Evolutionary conservation across 2,329 filamentous ascomycete species (phyloP).

Genomic region (Pseudopithomyces maydicus): DNA sequence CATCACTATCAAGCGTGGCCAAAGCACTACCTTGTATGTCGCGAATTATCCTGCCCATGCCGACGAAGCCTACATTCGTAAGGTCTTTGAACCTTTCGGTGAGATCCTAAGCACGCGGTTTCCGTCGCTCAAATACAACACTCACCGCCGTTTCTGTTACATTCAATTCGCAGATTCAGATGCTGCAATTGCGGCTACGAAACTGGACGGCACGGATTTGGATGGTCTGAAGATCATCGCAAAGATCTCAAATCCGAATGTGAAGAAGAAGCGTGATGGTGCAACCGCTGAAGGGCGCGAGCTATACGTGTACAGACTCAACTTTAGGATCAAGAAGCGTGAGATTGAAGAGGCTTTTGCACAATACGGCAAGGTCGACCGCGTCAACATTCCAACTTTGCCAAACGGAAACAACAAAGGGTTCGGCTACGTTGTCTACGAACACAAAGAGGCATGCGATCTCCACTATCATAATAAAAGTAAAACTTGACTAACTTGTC

Average conservation of each 20-base stretch:
- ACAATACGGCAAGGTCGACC: slow-evolving; percentile 76
- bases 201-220: slow-evolving; percentile 72
- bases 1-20: slow-evolving; percentile 75
- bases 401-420: slow-evolving; percentile 74
- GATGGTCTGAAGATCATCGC: slow-evolving; percentile 71
- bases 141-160: slow-evolving; percentile 92
- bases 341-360: slow-evolving; percentile 74
- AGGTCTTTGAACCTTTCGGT: slow-evolving; percentile 72
- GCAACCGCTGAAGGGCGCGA: slow-evolving; percentile 87
- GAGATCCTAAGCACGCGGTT: slow-evolving; percentile 85
- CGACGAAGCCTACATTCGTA: slow-evolving; percentile 71
- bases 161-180: slow-evolving; percentile 74
- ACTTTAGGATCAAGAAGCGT: slow-evolving; percentile 75
- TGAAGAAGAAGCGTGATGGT: slow-evolving; percentile 78
- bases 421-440: slow-evolving; percentile 79
- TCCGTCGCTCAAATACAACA: slow-evolving; percentile 88
- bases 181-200: slow-evolving; percentile 60
- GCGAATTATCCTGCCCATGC: slow-evolving; percentile 85
- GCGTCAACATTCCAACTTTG: slow-evolving; percentile 69
- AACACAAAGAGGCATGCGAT: slow-evolving; percentile 58
- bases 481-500: neutral
- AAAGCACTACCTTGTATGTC: slow-evolving; percentile 82
- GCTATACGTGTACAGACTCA: slow-evolving; percentile 82
- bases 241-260: slow-evolving; percentile 82
- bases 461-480: neutral